phyloP scores from a whole-genome alignment of 2,329 filamentous ascomycete species.

The Pestalotiopsis sp. region DNA sequence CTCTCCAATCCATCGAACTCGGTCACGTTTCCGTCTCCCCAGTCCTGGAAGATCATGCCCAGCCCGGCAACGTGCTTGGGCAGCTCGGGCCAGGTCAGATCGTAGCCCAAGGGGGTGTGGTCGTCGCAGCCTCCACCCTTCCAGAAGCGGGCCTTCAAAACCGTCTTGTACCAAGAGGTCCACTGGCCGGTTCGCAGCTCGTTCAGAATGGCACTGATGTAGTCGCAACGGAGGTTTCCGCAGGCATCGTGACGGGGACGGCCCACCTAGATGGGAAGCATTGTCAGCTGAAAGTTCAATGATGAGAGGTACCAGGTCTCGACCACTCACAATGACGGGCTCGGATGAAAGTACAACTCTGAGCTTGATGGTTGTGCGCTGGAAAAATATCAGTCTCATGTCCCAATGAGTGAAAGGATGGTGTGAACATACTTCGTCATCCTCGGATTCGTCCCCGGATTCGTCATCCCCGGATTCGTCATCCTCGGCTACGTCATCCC shows the following conservation, averaged over 20 bases:
- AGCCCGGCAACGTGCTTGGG: neutral
- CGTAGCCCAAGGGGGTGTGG: neutral
- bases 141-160: neutral
- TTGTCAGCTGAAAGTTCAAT: neutral
- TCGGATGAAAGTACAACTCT: neutral
- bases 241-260: constrained; percentile 14
- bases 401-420: neutral
- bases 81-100: neutral
- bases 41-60: neutral
- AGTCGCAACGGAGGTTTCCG: constrained; percentile 15
- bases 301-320: neutral
- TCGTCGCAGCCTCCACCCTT: neutral
- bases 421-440: constrained; percentile 1
- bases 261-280: neutral
- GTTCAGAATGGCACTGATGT: constrained; percentile 11
- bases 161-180: neutral
- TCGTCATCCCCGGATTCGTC: no score
- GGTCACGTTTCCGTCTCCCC: neutral
- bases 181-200: neutral
- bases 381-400: neutral
- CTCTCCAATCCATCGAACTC: no score
- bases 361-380: neutral
- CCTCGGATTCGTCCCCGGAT: no score
- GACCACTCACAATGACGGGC: neutral
- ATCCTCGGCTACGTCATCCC: neutral